Percentiles rank a stretch among this genome's conserved stretches.
These are phyloP conservation scores for Tetragonia tetragonoides DNA, from an alignment of 148 eudicot species.

Conservation along the genomic window DNA sequence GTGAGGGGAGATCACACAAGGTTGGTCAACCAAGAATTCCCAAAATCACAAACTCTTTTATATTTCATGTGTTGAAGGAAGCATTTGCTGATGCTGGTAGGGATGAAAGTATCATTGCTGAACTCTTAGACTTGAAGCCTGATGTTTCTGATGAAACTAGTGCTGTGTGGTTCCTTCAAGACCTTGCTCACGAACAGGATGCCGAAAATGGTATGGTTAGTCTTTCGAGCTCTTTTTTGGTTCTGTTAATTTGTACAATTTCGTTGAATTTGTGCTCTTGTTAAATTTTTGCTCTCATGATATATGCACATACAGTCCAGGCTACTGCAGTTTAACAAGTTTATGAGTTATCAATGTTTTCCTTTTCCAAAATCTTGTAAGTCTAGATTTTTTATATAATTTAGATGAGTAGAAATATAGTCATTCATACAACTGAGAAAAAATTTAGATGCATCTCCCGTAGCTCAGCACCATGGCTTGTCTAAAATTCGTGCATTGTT, in stretches of 20 bases:
- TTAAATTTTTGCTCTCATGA: neutral
- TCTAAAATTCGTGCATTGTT: conserved; percentile 73
- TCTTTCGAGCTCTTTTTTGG: neutral
- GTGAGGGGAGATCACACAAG: no score
- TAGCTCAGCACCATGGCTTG: conserved; percentile 52
- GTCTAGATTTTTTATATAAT: neutral
- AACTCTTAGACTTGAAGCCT: conserved; percentile 65
- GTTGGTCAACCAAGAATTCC: no score
- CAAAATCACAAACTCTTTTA: no score
- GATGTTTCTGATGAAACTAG: conserved; percentile 79
- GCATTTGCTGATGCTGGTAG: conserved; percentile 71
- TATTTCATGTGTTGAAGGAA: conserved; percentile 43
- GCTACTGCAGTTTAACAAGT: neutral
- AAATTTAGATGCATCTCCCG: conserved; percentile 59
- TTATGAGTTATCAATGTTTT: neutral
- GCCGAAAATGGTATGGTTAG: conserved; percentile 70
- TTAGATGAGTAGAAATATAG: no score
- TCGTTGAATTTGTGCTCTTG: neutral
- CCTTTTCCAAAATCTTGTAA: neutral
- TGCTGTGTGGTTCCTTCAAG: conserved; percentile 94
- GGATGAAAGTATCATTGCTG: conserved; percentile 81
- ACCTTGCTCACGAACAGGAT: conserved; percentile 85
- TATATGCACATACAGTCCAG: neutral
- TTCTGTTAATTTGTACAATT: neutral
- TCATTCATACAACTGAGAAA: neutral